Evolutionary conservation across 2,329 filamentous ascomycete species (phyloP), one percentile per base, ranked within the genome.

Genomic region (Mycosphaerella sp.): DNA sequence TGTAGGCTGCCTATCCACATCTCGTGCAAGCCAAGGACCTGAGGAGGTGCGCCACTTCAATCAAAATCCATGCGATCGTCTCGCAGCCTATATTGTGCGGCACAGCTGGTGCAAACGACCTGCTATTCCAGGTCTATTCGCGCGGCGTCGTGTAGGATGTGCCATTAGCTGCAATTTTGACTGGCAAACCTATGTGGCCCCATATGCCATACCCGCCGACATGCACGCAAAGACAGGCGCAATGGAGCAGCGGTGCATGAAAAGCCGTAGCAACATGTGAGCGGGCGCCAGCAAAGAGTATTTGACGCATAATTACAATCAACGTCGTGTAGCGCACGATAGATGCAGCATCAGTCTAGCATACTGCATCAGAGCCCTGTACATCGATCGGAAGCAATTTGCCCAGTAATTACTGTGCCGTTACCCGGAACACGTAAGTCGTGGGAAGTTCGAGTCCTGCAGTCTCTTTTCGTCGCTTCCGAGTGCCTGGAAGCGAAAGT

Each of bases 401-500:
- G 34, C 34, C 10, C 34, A 38, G 26, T 29, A 4, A 29, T 4
- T 29, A 29, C 26, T 29, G 26, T 29, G 26, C 26, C 26, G 26
- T 7, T 29, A 29, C 26, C 26, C 26, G 26, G 26, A 3, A 29
- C 5, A 17, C 40, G 4, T 21, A 17, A 42, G 14, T 42, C 40
- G 40, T 17, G 40, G 40, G 14, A 7, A 26, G 4, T 3, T 29
- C 26, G 14, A 36, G 47, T 41, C 14, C 38, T 43, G 53, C 47
- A 55, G 21, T 36, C 47, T 41, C 41, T 50, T 54, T 46, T 54
- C 41, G 52, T 54, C 47, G 52, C 41, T 54, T 50, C 51, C 40
- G 43, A 31, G 17, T 38, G 32, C 23, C 21, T 42, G 51, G 45
- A 44, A 23, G 7, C 23, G 31, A 42, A 29, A 45, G 21, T 21